These are phyloP conservation scores for Penicillium steckii DNA, from an alignment of 495 filamentous ascomycete genomes.

Conservation along the genomic window DNA sequence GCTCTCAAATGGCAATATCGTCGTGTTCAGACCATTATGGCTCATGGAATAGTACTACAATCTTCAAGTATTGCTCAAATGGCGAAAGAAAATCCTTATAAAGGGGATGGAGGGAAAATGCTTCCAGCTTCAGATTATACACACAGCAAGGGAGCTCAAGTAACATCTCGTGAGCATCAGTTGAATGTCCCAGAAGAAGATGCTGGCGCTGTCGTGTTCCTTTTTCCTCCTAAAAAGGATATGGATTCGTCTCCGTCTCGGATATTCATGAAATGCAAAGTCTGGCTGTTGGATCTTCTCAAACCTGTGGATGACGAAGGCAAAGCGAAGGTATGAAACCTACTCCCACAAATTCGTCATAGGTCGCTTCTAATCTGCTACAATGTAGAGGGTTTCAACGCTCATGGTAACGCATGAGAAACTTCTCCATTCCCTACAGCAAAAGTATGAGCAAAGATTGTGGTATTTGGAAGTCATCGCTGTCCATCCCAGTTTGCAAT, in stretches of 20 bases:
- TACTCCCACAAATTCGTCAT: not conserved
- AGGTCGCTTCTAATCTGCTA: not conserved
- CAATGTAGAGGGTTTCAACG: conserved; percentile 17
- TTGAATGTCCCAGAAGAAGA: conserved; percentile 1
- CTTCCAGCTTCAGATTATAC: not conserved
- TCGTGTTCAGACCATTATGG: conserved; percentile 22
- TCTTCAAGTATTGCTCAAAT: conserved; percentile 13
- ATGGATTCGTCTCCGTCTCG: conserved; percentile 15
- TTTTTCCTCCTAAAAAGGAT: conserved; percentile 20
- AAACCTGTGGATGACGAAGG: conserved; percentile 15
- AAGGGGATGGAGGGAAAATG: not conserved
- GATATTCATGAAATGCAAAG: conserved; percentile 11
- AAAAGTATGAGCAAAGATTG: conserved; percentile 8
- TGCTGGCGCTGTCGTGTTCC: conserved; percentile 22
- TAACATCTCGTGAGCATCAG: not conserved
- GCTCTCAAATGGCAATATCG: conserved; percentile 29
- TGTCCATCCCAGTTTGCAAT: conserved; percentile 30
- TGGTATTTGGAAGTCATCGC: conserved; percentile 34
- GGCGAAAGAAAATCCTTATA: conserved; percentile 3
- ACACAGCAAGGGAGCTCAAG: not conserved
- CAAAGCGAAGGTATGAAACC: conserved; percentile 13
- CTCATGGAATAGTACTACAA: conserved; percentile 21
- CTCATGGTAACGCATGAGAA: conserved; percentile 13
- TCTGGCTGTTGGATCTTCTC: conserved; percentile 21
- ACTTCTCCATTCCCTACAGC: conserved; percentile 4